phyloP scores from a whole-genome alignment of 2,329 filamentous ascomycete genomes.

The Nannizziopsis arthrosporioides region DNA sequence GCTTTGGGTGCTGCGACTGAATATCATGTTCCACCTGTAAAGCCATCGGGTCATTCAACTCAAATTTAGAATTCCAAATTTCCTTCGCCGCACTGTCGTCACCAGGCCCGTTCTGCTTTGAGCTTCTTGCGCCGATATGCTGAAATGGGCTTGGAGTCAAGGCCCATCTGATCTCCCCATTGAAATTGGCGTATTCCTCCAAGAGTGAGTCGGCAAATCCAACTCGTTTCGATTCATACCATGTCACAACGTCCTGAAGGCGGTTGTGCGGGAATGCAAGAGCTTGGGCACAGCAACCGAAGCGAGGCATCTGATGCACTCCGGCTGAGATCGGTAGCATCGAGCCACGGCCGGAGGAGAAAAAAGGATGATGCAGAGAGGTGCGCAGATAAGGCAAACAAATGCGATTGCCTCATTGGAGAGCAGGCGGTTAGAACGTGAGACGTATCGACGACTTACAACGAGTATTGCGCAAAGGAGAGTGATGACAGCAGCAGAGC shows the following conservation, averaged over 20 bases:
- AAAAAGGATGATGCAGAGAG: constrained; percentile 8
- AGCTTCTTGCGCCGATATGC: constrained; percentile 10
- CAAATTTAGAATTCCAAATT: constrained; percentile 11
- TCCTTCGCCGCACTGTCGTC: constrained; percentile 4
- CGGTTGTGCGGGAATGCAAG: constrained; percentile 10
- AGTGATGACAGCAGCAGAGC: constrained; percentile 1
- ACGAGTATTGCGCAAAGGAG: not conserved
- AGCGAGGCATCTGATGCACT: constrained; percentile 11
- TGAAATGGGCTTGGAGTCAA: constrained; percentile 11
- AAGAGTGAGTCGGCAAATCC: constrained; percentile 10
- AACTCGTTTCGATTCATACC: constrained; percentile 10
- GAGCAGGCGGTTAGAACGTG: not conserved
- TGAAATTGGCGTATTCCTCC: constrained; percentile 10
- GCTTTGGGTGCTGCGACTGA: not conserved
- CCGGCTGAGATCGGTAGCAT: constrained; percentile 7
- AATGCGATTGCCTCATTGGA: constrained; percentile 2
- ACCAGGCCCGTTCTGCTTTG: constrained; percentile 3
- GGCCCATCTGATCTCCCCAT: constrained; percentile 12
- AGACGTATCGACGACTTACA: constrained; percentile 5
- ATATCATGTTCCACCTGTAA: constrained; percentile 8
- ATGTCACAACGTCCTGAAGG: constrained; percentile 6
- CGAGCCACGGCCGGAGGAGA: not conserved
- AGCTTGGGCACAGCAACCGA: constrained; percentile 12
- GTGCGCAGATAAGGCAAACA: constrained; percentile 5
- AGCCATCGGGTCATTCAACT: constrained; percentile 11